phyloP scores from a whole-genome alignment of 2,329 filamentous ascomycete genomes.

The Scedosporium aurantiacum region DNA sequence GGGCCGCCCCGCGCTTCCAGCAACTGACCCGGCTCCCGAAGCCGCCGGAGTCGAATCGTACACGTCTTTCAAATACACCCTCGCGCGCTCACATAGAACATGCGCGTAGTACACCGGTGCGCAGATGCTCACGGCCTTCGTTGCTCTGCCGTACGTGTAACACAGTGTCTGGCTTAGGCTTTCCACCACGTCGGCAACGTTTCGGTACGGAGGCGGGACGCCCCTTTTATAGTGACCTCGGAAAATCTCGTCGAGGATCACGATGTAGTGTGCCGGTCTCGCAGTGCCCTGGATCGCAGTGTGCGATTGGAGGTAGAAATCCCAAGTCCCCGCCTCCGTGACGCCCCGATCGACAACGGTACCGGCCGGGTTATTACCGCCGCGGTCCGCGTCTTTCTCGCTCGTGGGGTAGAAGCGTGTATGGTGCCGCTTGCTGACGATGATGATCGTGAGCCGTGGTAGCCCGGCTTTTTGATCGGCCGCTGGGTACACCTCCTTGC shows the following conservation, averaged over 20 bases:
- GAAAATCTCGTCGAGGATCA: constrained; percentile 61
- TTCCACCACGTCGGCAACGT: constrained; percentile 58
- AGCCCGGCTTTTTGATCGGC: constrained; percentile 17
- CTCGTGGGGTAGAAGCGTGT: constrained; percentile 73
- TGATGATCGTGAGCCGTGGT: constrained; percentile 59
- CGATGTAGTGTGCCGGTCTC: constrained; percentile 74
- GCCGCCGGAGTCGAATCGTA: constrained; percentile 26
- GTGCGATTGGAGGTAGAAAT: constrained; percentile 80
- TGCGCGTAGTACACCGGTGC: constrained; percentile 89
- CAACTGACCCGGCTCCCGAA: constrained; percentile 10
- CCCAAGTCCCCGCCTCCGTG: constrained; percentile 63
- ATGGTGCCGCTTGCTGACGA: constrained; percentile 83
- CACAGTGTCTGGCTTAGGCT: constrained; percentile 67
- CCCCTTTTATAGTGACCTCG: constrained; percentile 18
- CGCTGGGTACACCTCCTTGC: constrained; percentile 19
- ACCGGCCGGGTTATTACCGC: constrained; percentile 60
- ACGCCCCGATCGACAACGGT: constrained; percentile 80
- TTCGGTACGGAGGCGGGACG: constrained; percentile 16
- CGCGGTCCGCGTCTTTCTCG: constrained; percentile 31
- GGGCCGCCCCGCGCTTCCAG: not conserved
- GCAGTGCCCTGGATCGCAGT: constrained; percentile 69
- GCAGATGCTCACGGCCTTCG: constrained; percentile 76
- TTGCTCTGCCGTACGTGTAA: constrained; percentile 74
- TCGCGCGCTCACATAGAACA: constrained; percentile 65
- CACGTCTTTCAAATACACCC: constrained; percentile 48